A percentile compares a stretch with the other conserved stretches of the same genome.
phyloP scores from a whole-genome alignment of 805 yeast species.

The Kodamaea sagamina region DNA sequence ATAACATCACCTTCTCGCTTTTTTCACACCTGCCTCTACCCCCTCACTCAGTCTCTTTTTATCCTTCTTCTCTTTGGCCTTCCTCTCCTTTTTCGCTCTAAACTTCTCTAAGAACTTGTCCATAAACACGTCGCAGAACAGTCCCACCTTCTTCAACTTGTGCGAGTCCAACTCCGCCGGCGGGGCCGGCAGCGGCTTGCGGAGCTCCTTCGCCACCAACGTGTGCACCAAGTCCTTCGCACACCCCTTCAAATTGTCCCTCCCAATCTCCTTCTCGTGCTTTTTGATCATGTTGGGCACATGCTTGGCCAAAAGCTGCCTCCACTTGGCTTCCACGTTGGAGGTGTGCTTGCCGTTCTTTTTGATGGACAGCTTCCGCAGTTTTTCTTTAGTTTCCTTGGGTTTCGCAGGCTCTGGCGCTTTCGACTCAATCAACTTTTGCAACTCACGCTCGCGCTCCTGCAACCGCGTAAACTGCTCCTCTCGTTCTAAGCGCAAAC shows the following conservation, averaged over 20 bases:
- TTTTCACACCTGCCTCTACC: conserved; percentile 6
- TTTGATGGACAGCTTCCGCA: background rate
- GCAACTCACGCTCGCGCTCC: conserved; percentile 37
- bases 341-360: conserved; percentile 1
- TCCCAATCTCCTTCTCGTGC: conserved; percentile 66
- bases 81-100: conserved; percentile 38
- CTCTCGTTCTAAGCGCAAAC: conserved; percentile 35
- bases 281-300: conserved; percentile 79
- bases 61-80: conserved; percentile 10
- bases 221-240: conserved; percentile 75
- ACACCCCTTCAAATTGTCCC: conserved; percentile 71
- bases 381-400: conserved; percentile 1
- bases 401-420: conserved; percentile 1
- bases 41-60: conserved; percentile 10
- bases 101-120: conserved; percentile 57
- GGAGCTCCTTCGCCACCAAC: conserved; percentile 68
- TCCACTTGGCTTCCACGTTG: conserved; percentile 40
- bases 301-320: conserved; percentile 59
- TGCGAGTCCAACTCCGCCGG: conserved; percentile 62
- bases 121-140: conserved; percentile 65
- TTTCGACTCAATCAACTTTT: conserved; percentile 38
- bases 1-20: conserved; percentile 1
- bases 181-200: conserved; percentile 43
- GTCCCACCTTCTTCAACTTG: conserved; percentile 68
- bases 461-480: conserved; percentile 34